Evolutionary conservation across 2,329 filamentous ascomycete genomes (phyloP).

Genomic region (Coniella lustricola): DNA sequence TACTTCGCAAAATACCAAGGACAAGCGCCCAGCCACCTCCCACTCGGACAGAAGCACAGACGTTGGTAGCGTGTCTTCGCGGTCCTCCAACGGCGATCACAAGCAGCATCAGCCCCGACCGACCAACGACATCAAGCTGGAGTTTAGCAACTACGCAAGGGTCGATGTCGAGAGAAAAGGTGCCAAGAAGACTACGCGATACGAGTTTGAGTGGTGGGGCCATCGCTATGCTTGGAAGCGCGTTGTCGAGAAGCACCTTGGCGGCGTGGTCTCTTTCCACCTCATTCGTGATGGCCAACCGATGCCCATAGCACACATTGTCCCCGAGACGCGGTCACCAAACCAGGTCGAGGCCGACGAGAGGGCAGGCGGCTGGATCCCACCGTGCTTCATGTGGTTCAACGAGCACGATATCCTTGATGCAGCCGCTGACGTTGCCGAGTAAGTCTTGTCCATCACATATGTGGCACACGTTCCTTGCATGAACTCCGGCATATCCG

Average conservation of each 20-base stretch:
- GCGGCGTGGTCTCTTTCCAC: slow-evolving; percentile 65
- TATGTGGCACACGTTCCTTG: too few relatives aligned
- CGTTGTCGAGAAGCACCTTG: slow-evolving; percentile 59
- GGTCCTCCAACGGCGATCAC: slow-evolving; percentile 16
- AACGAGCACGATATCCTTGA: slow-evolving; percentile 64
- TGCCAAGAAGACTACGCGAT: slow-evolving; percentile 56
- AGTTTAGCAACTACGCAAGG: slow-evolving; percentile 96
- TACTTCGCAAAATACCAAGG: not conserved
- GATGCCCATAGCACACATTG: slow-evolving; percentile 71
- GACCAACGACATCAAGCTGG: slow-evolving; percentile 77
- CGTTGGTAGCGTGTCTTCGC: slow-evolving; percentile 24
- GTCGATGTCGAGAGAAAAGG: slow-evolving; percentile 71
- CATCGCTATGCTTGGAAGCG: slow-evolving; percentile 79
- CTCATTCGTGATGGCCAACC: slow-evolving; percentile 60
- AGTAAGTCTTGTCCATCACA: slow-evolving; percentile 60
- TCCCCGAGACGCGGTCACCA: slow-evolving; percentile 68
- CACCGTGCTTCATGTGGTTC: slow-evolving; percentile 87
- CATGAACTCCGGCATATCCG: too few relatives aligned
- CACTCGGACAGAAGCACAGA: slow-evolving; percentile 28
- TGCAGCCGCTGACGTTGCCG: slow-evolving; percentile 71
- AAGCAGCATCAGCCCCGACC: slow-evolving; percentile 35
- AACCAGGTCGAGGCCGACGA: slow-evolving; percentile 66
- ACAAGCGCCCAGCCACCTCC: slow-evolving; percentile 29
- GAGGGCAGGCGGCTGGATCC: slow-evolving; percentile 78
- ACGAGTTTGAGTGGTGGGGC: slow-evolving; percentile 94